phyloP scores from a whole-genome alignment of 306 rosid genomes.

The Pachyrhizus erosus region DNA sequence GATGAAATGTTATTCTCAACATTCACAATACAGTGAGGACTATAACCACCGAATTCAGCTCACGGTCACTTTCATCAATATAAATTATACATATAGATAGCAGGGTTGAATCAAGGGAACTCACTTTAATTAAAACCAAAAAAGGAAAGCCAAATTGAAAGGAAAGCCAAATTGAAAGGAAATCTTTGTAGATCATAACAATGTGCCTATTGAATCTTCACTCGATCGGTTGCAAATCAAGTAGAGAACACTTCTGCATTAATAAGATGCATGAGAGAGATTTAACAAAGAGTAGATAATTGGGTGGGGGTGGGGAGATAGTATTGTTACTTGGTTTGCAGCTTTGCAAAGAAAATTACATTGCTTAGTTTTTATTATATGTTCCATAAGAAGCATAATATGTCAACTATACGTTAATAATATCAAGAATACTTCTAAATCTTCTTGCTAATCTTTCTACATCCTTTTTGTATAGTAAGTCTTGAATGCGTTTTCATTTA shows the following conservation, averaged over 20 bases:
- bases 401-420: not conserved
- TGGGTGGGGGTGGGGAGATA: not conserved
- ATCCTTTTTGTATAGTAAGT: not conserved
- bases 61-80: not conserved
- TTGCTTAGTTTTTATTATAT: not conserved
- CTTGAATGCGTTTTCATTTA: not conserved
- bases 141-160: conserved; percentile 33
- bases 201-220: conserved; percentile 37
- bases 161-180: conserved; percentile 31
- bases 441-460: not conserved
- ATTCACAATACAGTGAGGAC: conserved; percentile 26
- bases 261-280: conserved; percentile 21
- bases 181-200: conserved; percentile 35
- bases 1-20: not conserved
- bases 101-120: conserved; percentile 32
- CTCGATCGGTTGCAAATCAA: conserved; percentile 8
- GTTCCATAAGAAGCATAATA: conserved; percentile 10
- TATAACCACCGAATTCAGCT: not conserved
- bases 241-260: conserved; percentile 44
- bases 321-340: not conserved
- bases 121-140: not conserved
- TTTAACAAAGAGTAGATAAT: not conserved
- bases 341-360: not conserved
- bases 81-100: conserved; percentile 8
- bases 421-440: not conserved